phyloP scores from a whole-genome alignment of 2,329 filamentous ascomycete genomes.

The Myriosclerotinia duriaeana region DNA sequence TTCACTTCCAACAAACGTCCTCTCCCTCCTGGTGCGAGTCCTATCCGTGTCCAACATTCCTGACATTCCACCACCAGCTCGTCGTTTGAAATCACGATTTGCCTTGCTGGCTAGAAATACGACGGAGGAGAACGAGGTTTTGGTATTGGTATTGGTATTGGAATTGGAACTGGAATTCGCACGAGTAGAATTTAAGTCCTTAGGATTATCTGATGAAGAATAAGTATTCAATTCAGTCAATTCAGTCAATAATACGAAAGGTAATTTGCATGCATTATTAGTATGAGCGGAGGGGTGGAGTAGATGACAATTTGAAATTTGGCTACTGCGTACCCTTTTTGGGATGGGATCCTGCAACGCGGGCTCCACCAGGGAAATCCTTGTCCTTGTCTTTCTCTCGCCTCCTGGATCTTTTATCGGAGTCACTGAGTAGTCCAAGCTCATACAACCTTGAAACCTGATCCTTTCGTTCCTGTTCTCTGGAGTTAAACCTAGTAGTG shows the following conservation, averaged over 20 bases:
- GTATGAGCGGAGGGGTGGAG: slow-evolving; percentile 28
- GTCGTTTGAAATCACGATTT: slow-evolving; percentile 33
- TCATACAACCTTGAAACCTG: slow-evolving; percentile 40
- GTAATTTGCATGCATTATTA: slow-evolving; percentile 20
- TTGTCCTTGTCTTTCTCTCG: slow-evolving; percentile 36
- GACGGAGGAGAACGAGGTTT: slow-evolving; percentile 23
- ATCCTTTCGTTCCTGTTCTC: slow-evolving; percentile 30
- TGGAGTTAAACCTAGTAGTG: slow-evolving; percentile 20
- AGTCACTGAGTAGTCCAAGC: slow-evolving; percentile 38
- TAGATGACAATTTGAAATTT: slow-evolving; percentile 29
- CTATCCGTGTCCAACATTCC: slow-evolving; percentile 73
- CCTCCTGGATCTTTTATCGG: slow-evolving; percentile 37
- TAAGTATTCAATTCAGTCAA: slow-evolving; percentile 5
- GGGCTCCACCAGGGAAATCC: slow-evolving; percentile 35
- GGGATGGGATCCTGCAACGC: slow-evolving; percentile 37
- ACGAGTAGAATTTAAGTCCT: slow-evolving; percentile 24
- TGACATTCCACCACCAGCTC: slow-evolving; percentile 49
- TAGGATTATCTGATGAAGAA: slow-evolving; percentile 23
- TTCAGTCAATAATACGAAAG: slow-evolving; percentile 25
- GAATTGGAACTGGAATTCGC: slow-evolving; percentile 3
- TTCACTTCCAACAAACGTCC: slow-evolving; percentile 92
- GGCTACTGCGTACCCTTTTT: slow-evolving; percentile 36
- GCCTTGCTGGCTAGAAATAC: slow-evolving; percentile 27
- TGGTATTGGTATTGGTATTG: no score
- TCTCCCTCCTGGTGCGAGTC: slow-evolving; percentile 76